Base-by-base conservation (phyloP, 768 basidiomycete species). In the Leccinum truebloodii region DNA sequence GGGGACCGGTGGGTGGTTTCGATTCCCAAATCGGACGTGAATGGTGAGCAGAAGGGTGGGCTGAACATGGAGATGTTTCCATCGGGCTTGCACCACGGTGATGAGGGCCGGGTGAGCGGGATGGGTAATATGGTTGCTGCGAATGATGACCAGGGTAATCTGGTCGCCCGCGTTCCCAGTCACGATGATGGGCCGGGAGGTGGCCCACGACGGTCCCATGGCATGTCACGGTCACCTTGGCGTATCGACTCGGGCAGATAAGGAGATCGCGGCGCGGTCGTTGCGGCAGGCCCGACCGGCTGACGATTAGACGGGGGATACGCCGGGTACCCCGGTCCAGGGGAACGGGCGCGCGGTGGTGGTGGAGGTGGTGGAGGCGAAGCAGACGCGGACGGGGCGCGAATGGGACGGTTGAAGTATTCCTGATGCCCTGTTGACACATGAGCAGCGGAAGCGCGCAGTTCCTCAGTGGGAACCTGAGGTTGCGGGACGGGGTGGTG, bases 401-500 rank as follows among this genome's bases (percentile, higher is more conserved):
- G 82, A 41, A 78, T 78, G 39, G 75, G 71, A 28, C 86, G 86
- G 52, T 73, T 75, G 63, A 82, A 86, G 56, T 84, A 85, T 34
- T 90, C 88, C 37, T 80, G 82, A 52, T 86, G 83, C 52, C 81
- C 82, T 6, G 73, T 66, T 57, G 78, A 77, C 12, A 64, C 67
- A 24, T 80, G 71, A 14, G 65, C 77, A 6, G 65, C 67, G 7
- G 73, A 72, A 62, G 78, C 79, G 46, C 83, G 79, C 28, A 81
- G 73, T 16, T 83, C 87, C 54, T 86, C 86, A 0, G 78, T 73
- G 37, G 80, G 80, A 13, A 78, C 77, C 62, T 82, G 81, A 55
- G 83, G 82, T 54, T 87, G 86, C 2, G 88, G 83, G 10, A 84
- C 78, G 16, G 87, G 86, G 61, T 89, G 89, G 53, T 92, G 90